Evolutionary conservation across 176 grass and related monocot species (phyloP), one percentile per base, ranked within the genome.

Genomic region (Bromus sterilis): DNA sequence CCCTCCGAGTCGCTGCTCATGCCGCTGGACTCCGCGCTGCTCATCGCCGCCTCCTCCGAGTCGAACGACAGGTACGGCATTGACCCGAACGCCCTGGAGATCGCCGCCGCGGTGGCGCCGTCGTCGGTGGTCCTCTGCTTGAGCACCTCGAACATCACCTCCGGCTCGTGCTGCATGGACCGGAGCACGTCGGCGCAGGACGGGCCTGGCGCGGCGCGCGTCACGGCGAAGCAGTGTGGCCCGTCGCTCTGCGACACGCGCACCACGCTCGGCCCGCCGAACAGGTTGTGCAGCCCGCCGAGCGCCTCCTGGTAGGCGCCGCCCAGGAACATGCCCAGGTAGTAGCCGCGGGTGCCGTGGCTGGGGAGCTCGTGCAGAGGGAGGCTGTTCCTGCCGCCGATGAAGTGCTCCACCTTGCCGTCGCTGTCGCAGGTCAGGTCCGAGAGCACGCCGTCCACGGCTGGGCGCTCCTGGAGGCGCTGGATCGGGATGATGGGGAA

Each of bases 231-330:
- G 88, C 92, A 91, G 79, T 98, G 90, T 11, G 95, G 93, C 0
- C 95, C 84, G 33, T 98, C 92, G 86, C 90, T 87, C 88, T 93
- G 95, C 76, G 82, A 77, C 32, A 98, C 95, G 42, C 93, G 90
- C 82, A 98, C 93, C 62, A 98, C 84, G 75, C 95, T 98, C 11
- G 95, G 95, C 33, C 95, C 95, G 37, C 92, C 90, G 58, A 98
- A 98, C 30, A 98, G 88, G 84, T 98, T 98, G 88, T 98, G 95
- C 66, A 93, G 78, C 0, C 95, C 95, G 6, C 95, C 93, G 12
- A 98, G 92, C 9, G 92, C 93, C 86, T 98, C 95, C 88, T 98
- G 95, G 86, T 98, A 98, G 36, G 95, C 93, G 76, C 95, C 95
- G 9, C 95, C 95, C 51, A 98, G 78, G 79, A 98, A 98, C 95